These are phyloP conservation scores for Hymenoscyphus infarciens DNA, from an alignment of 2,329 filamentous ascomycete genomes.

Conservation along the genomic window DNA sequence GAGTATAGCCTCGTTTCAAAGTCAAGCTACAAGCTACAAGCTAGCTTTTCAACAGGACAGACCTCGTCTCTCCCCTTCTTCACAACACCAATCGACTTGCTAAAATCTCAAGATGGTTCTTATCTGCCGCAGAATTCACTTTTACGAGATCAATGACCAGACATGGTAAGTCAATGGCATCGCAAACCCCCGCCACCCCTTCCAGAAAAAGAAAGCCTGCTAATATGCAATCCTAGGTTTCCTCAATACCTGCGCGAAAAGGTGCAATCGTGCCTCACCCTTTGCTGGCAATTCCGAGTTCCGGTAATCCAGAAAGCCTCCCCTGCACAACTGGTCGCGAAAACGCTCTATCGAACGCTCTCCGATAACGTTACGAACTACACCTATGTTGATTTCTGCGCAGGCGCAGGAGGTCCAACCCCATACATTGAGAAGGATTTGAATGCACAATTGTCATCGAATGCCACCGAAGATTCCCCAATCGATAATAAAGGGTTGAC, in stretches of 20 bases:
- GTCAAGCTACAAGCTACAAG: slow-evolving; percentile 4
- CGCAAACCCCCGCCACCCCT: not conserved
- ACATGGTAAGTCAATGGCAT: slow-evolving; percentile 47
- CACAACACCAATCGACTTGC: not conserved
- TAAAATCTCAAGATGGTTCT: slow-evolving; percentile 42
- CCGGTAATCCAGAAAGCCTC: slow-evolving; percentile 55
- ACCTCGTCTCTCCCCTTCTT: not conserved
- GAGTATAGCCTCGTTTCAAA: slow-evolving; percentile 23
- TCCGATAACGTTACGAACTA: slow-evolving; percentile 47
- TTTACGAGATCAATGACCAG: slow-evolving; percentile 67
- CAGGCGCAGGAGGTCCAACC: slow-evolving; percentile 69
- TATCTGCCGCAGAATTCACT: slow-evolving; percentile 55
- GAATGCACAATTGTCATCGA: slow-evolving; percentile 44
- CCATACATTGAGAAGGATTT: slow-evolving; percentile 58
- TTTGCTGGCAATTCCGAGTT: slow-evolving; percentile 58
- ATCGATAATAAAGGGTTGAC: slow-evolving; percentile 19
- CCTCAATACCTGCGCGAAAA: slow-evolving; percentile 61
- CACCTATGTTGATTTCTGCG: slow-evolving; percentile 72
- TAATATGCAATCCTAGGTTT: slow-evolving; percentile 47
- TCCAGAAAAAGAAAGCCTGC: not conserved
- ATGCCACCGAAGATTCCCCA: slow-evolving; percentile 26
- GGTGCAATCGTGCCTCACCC: slow-evolving; percentile 62
- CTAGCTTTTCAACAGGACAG: not conserved
- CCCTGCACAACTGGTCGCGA: slow-evolving; percentile 58
- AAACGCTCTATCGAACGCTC: slow-evolving; percentile 51